Base-by-base conservation (phyloP, 768 basidiomycete species). In the Lactifluus echinatus region DNA sequence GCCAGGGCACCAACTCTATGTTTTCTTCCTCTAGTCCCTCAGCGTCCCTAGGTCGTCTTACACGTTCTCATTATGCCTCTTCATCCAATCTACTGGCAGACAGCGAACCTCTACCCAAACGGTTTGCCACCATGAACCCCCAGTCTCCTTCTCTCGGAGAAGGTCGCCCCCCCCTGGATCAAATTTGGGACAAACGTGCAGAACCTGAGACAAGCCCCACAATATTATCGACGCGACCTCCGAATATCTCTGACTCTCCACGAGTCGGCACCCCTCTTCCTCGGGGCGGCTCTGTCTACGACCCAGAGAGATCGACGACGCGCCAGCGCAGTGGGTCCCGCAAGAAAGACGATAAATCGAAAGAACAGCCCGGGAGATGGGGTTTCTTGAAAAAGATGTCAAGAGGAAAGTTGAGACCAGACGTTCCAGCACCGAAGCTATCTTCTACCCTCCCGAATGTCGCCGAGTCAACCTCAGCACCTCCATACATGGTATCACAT, bases 331-430 rank as follows among this genome's bases (percentile, higher is more conserved):
- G 55, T 49, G 54, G 50, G n/a, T 49, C 61, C 28, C 63, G 63
- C 53, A 62, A 39, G 33, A 57, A 58, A 49, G 61, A 60, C 4
- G 61, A 60, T 37, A 53, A 63, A 58, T 53, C 57, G 24, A 68
- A 72, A 49, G 72, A 73, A 64, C 86, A 88, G 69, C 73, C 74
- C 37, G 83, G 84, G 52, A 84, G 89, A 55, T 95, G 94, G 93
- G 93, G 93, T 3, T 95, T 97, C 74, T 74, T 97, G 57, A 92
- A 93, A 74, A 97, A 97, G 74, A 96, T 97, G 93, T 95, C 93
- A 6, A 95, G 94, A 91, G 87, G 92, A 14, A 91, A 88, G 70
- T 86, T 95, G 74, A 83, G 82, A 65, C 62, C 73, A n/a, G 89
- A 90, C 46, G 70, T 78, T 15, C 77, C 83, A 28, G 66, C 59